Evolutionary conservation across 345 rosid genomes (phyloP).

Genomic region (Gossypium turneri): DNA sequence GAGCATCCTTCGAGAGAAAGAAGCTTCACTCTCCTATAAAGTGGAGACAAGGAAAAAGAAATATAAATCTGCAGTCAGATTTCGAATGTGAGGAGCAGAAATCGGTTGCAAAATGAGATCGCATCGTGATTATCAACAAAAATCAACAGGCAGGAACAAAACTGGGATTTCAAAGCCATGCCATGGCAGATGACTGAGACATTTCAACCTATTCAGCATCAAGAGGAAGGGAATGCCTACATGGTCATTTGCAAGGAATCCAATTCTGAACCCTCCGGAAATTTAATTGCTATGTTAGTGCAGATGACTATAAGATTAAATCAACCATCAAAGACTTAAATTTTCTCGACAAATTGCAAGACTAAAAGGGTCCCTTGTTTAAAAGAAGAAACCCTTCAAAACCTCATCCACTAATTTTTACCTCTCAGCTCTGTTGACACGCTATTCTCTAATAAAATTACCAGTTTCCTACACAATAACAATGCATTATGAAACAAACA

Average conservation of each 20-base stretch:
- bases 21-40: conserved; percentile 46
- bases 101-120: neutral
- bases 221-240: neutral
- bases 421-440: neutral
- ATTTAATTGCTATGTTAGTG: neutral
- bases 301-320: neutral
- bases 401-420: neutral
- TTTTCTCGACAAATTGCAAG: neutral
- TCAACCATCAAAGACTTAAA: neutral
- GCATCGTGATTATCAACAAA: too few relatives aligned
- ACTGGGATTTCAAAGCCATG: neutral
- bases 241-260: neutral
- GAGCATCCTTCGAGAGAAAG: conserved; percentile 58
- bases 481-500: neutral
- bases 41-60: neutral
- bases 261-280: neutral
- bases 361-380: too few relatives aligned
- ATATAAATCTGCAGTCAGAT: neutral
- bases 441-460: neutral
- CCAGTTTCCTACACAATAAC: neutral
- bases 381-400: too few relatives aligned
- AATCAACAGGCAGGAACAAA: neutral
- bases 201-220: neutral
- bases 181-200: neutral
- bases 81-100: neutral